Evolutionary conservation across 202 grass and related monocot species (phyloP).

Genomic region (Digitaria exilis): DNA sequence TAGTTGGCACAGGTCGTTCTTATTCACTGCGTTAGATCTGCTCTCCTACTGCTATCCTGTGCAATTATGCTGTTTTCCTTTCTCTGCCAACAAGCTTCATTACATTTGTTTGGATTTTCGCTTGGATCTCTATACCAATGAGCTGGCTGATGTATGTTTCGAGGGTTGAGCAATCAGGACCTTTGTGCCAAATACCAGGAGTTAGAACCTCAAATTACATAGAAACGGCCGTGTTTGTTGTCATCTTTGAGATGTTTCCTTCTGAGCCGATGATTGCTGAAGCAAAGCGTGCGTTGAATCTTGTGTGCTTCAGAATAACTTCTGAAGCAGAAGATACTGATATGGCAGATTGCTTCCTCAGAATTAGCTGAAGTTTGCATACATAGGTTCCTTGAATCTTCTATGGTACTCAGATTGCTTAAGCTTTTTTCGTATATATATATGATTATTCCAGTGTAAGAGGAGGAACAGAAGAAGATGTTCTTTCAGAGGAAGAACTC

Average conservation of each 20-base stretch:
- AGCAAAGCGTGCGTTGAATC: constrained; percentile 3
- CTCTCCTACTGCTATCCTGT: background rate
- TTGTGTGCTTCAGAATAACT: background rate
- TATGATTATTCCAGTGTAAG: constrained; percentile 36
- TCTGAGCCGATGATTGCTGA: background rate
- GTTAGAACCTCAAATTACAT: background rate
- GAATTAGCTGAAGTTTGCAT: background rate
- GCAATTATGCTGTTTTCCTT: background rate
- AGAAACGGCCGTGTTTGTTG: background rate
- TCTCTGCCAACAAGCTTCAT: background rate
- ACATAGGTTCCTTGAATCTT: constrained; percentile 21
- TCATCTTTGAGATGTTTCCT: background rate
- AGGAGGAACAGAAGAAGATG: constrained; percentile 30
- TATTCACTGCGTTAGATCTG: background rate
- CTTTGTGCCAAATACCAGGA: background rate
- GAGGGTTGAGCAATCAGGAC: background rate
- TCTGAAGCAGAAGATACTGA: background rate
- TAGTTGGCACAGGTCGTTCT: background rate
- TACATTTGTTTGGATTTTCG: background rate
- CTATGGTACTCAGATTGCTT: constrained; percentile 1
- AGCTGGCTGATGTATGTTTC: background rate
- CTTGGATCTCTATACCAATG: background rate
- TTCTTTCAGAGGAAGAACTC: constrained; percentile 60
- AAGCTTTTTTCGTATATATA: background rate
- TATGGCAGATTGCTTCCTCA: background rate